phyloP scores from a whole-genome alignment of 176 grass and related monocot species.

The Triticum urartu region DNA sequence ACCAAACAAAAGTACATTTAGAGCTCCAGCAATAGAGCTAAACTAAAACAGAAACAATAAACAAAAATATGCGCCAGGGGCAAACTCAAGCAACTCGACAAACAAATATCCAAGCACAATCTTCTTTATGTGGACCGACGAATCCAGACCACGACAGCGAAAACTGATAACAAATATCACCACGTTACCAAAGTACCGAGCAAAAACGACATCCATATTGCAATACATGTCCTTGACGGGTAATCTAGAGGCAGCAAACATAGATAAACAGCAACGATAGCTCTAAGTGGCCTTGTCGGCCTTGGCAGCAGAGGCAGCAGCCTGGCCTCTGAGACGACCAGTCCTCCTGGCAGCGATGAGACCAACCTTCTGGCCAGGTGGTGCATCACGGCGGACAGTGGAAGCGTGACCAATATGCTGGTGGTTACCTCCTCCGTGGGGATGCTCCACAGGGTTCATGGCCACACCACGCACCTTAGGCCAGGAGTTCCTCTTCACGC shows the following conservation, averaged over 20 bases:
- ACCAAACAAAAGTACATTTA: too few species aligned
- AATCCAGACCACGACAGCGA: constrained; percentile 2
- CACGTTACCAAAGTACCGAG: constrained; percentile 25
- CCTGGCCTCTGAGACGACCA: constrained; percentile 83
- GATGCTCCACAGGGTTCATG: constrained; percentile 97
- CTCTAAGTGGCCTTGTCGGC: constrained; percentile 77
- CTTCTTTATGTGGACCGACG: constrained; percentile 21
- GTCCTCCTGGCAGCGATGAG: constrained; percentile 94
- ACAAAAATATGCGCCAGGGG: too few species aligned
- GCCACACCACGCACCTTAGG: constrained; percentile 99
- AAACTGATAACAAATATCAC: constrained; percentile 36
- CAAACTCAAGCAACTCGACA: not conserved
- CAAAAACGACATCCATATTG: constrained; percentile 28
- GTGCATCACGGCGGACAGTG: constrained; percentile 80
- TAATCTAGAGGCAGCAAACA: constrained; percentile 26
- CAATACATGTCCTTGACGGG: constrained; percentile 34
- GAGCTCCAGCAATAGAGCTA: too few species aligned
- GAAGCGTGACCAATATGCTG: constrained; percentile 97
- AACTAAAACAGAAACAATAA: too few species aligned
- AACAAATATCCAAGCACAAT: constrained; percentile 29
- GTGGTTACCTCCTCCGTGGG: constrained; percentile 96
- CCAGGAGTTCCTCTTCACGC: constrained; percentile 92
- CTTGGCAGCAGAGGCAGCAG: constrained; percentile 78
- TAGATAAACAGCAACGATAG: constrained; percentile 18
- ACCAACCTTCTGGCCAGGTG: constrained; percentile 90